phyloP scores from a whole-genome alignment of 2,329 filamentous ascomycete species.

The Fusarium caatingaense region DNA sequence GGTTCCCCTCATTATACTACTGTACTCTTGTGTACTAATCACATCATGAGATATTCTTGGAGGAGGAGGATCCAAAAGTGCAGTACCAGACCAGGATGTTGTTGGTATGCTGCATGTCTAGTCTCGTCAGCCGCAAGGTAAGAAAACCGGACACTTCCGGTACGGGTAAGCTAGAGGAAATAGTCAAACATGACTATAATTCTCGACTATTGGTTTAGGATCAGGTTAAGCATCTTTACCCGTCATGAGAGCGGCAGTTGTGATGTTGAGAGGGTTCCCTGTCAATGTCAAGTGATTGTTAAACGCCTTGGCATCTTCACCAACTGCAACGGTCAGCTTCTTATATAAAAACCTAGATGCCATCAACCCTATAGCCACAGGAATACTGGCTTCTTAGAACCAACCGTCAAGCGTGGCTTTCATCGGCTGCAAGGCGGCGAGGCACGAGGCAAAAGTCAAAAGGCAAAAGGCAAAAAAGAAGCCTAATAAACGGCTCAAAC shows the following conservation, averaged over 20 bases:
- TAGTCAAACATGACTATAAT: not conserved
- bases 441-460: constrained; percentile 12
- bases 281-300: constrained; percentile 13
- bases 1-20: constrained; percentile 24
- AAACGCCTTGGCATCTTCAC: not conserved
- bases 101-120: constrained; percentile 11
- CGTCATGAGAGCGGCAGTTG: not conserved
- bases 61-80: not conserved
- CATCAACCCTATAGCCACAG: constrained; percentile 6
- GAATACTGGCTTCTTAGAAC: not conserved
- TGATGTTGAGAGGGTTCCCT: not conserved
- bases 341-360: not conserved
- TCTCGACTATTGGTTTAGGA: not conserved
- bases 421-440: constrained; percentile 13
- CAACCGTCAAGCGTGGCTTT: not conserved
- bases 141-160: not conserved
- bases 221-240: not conserved
- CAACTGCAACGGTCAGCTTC: not conserved
- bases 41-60: constrained; percentile 10
- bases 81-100: not conserved
- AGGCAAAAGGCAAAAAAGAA: not conserved
- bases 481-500: constrained; percentile 22
- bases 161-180: constrained; percentile 6
- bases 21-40: not conserved
- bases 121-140: constrained; percentile 13